A percentile compares a stretch with the other conserved stretches of the same genome.
phyloP scores from a whole-genome alignment of 208 protist genomes.

The Trypanosoma boissoni region DNA sequence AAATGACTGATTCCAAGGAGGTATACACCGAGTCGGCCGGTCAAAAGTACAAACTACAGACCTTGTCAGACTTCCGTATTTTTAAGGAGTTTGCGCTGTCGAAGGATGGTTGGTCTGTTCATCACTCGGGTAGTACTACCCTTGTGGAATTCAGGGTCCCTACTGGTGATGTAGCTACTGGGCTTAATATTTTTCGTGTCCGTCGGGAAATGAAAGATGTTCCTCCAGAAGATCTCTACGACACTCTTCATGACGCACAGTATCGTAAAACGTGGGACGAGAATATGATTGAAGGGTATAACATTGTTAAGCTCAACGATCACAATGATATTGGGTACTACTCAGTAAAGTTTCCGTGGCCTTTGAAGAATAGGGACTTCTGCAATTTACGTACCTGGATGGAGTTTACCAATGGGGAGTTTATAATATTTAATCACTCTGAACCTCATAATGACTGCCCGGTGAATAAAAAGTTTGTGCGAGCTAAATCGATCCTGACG shows the following conservation, averaged over 20 bases:
- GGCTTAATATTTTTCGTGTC: slow-evolving; percentile 78
- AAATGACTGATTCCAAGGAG: slow-evolving; percentile 1
- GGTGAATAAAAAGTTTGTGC: slow-evolving; percentile 68
- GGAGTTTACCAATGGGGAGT: slow-evolving; percentile 88
- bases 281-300: slow-evolving; percentile 86
- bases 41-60: slow-evolving; percentile 53
- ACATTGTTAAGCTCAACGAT: slow-evolving; percentile 72
- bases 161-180: slow-evolving; percentile 36
- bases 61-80: slow-evolving; percentile 55
- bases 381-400: slow-evolving; percentile 92
- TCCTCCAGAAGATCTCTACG: slow-evolving; percentile 68
- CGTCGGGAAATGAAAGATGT: slow-evolving; percentile 63
- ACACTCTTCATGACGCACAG: slow-evolving; percentile 82
- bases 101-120: slow-evolving; percentile 38
- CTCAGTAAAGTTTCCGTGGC: slow-evolving; percentile 81
- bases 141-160: slow-evolving; percentile 66
- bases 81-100: slow-evolving; percentile 62
- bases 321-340: slow-evolving; percentile 93
- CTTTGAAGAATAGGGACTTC: slow-evolving; percentile 86
- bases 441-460: slow-evolving; percentile 75
- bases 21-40: slow-evolving; percentile 51
- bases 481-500: slow-evolving; percentile 77
- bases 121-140: slow-evolving; percentile 44
- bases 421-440: slow-evolving; percentile 92
- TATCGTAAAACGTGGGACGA: slow-evolving; percentile 85